These are phyloP conservation scores for Vitis rupestris DNA, from an alignment of 164 flowering plant genomes.

Conservation along the genomic window DNA sequence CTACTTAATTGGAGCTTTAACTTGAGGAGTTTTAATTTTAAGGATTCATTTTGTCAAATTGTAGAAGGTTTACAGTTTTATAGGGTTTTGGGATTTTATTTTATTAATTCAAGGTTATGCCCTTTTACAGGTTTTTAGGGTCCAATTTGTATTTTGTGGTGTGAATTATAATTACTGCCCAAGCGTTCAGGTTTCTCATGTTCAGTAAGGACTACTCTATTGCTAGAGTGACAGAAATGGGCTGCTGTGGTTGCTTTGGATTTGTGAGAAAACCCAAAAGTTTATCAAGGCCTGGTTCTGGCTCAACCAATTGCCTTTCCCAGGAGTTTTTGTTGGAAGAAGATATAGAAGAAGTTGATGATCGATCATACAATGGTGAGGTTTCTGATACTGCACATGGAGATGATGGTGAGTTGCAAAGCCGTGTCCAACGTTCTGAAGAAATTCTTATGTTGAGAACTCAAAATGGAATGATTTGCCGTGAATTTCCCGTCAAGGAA, in stretches of 20 bases:
- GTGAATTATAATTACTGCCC: background rate
- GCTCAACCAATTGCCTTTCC: slow-evolving; percentile 25
- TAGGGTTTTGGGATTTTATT: slow-evolving; percentile 7
- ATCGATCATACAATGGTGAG: slow-evolving; percentile 41
- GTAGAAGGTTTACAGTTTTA: background rate
- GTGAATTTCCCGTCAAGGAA: slow-evolving; percentile 86
- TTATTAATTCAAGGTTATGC: background rate
- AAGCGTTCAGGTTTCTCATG: slow-evolving; percentile 17
- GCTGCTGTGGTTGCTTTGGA: slow-evolving; percentile 81
- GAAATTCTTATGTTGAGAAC: slow-evolving; percentile 56
- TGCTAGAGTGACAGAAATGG: slow-evolving; percentile 49
- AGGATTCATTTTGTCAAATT: background rate
- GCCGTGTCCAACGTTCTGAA: slow-evolving; percentile 52
- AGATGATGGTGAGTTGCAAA: slow-evolving; percentile 45
- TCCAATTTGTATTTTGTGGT: background rate
- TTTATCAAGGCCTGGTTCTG: slow-evolving; percentile 14
- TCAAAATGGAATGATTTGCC: slow-evolving; percentile 72
- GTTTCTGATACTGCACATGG: slow-evolving; percentile 31
- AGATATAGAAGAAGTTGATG: slow-evolving; percentile 41
- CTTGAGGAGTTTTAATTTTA: too few relatives aligned
- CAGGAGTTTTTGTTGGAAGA: slow-evolving; percentile 50
- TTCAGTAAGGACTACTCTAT: slow-evolving; percentile 33
- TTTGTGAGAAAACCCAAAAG: slow-evolving; percentile 42
- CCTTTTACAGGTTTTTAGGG: slow-evolving; percentile 2
- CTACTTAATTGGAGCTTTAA: too few relatives aligned